phyloP scores from a whole-genome alignment of 768 basidiomycete genomes.

The Tricholoma flavovirens region DNA sequence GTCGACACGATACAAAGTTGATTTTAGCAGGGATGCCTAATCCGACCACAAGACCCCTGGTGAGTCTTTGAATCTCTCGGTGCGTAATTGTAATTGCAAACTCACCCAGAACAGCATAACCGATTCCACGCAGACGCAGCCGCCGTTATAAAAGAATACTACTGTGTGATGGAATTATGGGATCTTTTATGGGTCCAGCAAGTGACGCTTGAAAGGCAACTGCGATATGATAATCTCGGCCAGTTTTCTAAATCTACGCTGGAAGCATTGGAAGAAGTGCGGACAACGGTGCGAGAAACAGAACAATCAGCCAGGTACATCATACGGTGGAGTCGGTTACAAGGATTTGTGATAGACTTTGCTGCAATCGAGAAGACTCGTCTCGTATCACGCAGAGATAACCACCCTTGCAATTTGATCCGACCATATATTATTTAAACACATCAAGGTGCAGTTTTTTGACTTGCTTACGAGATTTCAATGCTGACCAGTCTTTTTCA shows the following conservation, averaged over 20 bases:
- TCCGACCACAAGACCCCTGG: neutral
- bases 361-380: neutral
- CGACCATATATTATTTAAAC: neutral
- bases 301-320: neutral
- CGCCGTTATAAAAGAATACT: neutral
- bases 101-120: neutral
- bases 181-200: neutral
- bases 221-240: neutral
- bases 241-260: neutral
- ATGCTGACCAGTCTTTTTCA: too few relatives aligned
- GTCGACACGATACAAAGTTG: neutral
- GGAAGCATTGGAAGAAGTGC: neutral
- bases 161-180: neutral
- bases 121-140: neutral
- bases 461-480: too few relatives aligned
- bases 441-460: too few relatives aligned
- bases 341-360: neutral
- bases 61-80: neutral
- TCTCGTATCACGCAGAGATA: neutral
- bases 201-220: neutral
- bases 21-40: neutral
- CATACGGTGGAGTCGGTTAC: neutral
- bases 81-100: neutral
- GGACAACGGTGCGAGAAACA: neutral
- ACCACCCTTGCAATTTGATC: neutral